Base-by-base conservation (phyloP, 306 rosid genomes). In the Rubus idaeus region DNA sequence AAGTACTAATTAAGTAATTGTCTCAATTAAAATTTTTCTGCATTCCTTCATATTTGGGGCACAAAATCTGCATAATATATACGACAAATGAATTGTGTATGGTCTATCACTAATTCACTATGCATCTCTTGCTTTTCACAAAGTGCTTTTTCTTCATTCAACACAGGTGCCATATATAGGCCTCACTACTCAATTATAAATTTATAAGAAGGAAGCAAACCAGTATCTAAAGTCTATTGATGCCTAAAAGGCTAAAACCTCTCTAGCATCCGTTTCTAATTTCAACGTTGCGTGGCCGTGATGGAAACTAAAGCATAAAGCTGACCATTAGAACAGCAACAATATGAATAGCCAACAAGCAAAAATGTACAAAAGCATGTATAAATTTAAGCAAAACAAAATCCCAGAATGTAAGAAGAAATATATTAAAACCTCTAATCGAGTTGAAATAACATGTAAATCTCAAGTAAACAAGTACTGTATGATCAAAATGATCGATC, bases 141-240 rank as follows among this genome's bases (percentile, higher is more conserved):
- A 52, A 71, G 75, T 51, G 75, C 18, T 1, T 51, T 70, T 17
- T 52, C 61, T 70, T 71, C n/a, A 10, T 71, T 71, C 47, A 51
- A 18, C 10, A 51, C 16, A 52, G 8, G 49, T 52, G 35, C 63
- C 35, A 40, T 17, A 18, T n/a, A 17, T 11, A 13, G 63, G 75
- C 44, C 60, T 70, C 74, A 0, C 44, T 62, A 35, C 67, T 35
- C 67, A 61, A 47, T 49, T 49, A 70, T 49, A 49, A 49, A 61
- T 23, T 49, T 49, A 70, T 49, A 49, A 49, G 44, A 3, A 23
- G 14, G 49, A 70, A 70, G 73, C 73, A 47, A 49, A 50, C 58
- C 17, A 10, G 44, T 13, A 62, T n/a, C n/a, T n/a, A n/a, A n/a
- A n/a, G n/a, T n/a, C n/a, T n/a, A n/a, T n/a, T 42, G 46, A 42